Base-by-base conservation (phyloP, 176 grass and related monocot species). In the Chloris gayana region DNA sequence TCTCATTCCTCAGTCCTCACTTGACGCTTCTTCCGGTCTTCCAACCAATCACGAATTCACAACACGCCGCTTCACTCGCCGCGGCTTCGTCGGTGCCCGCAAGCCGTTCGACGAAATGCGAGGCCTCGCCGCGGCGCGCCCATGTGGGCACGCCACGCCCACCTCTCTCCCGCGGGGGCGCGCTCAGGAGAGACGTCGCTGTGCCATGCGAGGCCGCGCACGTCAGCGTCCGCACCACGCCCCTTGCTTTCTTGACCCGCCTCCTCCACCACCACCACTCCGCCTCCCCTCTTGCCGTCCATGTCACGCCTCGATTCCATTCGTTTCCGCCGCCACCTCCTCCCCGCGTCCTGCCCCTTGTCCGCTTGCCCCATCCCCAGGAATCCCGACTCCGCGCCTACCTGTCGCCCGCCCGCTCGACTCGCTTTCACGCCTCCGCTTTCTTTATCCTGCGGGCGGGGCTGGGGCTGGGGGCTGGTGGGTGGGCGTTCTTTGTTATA, bases 81-180 rank as follows among this genome's bases (percentile, higher is more conserved):
- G 68, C 70, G 14, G 34, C 34, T 65, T 1, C 74, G 22, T 32
- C 30, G 22, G 14, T 25, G 67, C 50, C 60, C 81, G 69, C 86
- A n/a, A 33, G 75, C 39, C 69, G 75, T 39, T 88, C 74, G 86
- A 73, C 74, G 74, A 70, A 83, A 93, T 62, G 91, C 64, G 65
- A 30, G 76, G 79, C 71, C 41, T 10, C 69, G 69, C 72, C 80
- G 79, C 71, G 80, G 24, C 75, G 70, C 78, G 64, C 66, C 91
- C 87, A 93, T 85, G 84, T 89, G 80, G 70, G 70, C 62, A 46
- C 34, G 18, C 34, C 27, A 71, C 35, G 33, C 82, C 58, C 26
- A 9, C 62, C 89, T n/a, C n/a, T n/a, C n/a, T 8, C 64, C 56
- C 80, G 69, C 67, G n/a, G n/a, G n/a, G n/a, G 34, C 30, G 4